Conservation (phyloP, 208 protist species). For the Trypanosoma theileri region DNA sequence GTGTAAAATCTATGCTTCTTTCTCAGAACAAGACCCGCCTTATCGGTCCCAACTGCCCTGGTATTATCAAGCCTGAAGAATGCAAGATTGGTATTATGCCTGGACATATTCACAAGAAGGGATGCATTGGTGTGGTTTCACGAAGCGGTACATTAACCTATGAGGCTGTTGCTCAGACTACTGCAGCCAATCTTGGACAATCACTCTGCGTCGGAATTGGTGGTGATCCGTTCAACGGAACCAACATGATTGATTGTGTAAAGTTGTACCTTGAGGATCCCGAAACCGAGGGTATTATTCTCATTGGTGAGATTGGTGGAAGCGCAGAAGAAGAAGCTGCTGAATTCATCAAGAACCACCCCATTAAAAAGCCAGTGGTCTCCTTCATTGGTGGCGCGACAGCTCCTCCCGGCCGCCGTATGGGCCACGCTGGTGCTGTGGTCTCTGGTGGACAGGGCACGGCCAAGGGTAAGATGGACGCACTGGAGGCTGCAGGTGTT, state of each 20-base stretch:
- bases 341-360: conserved; percentile 95
- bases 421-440: conserved; percentile 99
- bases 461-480: conserved; percentile 96
- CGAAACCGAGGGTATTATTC: conserved; percentile 97
- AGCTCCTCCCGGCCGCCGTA: conserved; percentile 96
- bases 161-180: conserved; percentile 99
- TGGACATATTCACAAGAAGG: conserved; percentile 98
- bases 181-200: conserved; percentile 94
- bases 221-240: conserved; percentile 99
- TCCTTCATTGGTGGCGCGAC: conserved; percentile 98
- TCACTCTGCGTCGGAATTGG: conserved; percentile 98
- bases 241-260: conserved; percentile 98
- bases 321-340: conserved; percentile 98
- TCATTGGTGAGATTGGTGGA: conserved; percentile 99
- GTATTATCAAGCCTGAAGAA: conserved; percentile 97
- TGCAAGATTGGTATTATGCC: conserved; percentile 99
- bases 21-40: conserved; percentile 94
- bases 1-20: conserved; percentile 92
- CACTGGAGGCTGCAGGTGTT: conserved; percentile 90
- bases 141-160: conserved; percentile 99
- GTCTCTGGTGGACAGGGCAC: conserved; percentile 94
- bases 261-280: conserved; percentile 97
- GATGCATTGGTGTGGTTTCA: conserved; percentile 99
- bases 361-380: conserved; percentile 96
- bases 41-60: conserved; percentile 99